Conservation (phyloP, 176 grass and related monocot genomes). For the Avena atlantica region DNA sequence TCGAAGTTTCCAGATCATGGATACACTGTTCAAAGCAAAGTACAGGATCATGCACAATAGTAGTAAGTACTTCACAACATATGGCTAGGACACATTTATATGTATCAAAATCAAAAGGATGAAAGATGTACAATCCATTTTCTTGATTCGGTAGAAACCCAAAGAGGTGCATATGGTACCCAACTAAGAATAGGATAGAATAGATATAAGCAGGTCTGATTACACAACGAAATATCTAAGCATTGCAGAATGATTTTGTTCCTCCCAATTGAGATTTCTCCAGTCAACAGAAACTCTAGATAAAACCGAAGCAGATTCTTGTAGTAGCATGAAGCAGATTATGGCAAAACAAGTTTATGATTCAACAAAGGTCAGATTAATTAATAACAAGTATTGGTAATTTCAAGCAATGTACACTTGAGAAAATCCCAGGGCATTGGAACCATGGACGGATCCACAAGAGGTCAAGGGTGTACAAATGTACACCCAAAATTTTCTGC, state of each 20-base stretch:
- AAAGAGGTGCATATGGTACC: no score
- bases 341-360: background rate
- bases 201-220: no score
- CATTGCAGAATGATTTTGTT: background rate
- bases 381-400: background rate
- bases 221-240: no score
- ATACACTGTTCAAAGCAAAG: conserved; percentile 12
- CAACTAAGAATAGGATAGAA: no score
- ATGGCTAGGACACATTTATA: no score
- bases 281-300: background rate
- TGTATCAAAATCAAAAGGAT: no score
- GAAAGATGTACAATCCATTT: no score
- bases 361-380: background rate
- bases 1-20: background rate
- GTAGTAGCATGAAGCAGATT: background rate
- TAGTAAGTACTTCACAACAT: background rate
- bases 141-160: no score
- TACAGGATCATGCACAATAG: background rate
- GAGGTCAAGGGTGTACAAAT: no score
- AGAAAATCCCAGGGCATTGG: background rate
- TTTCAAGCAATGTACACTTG: background rate
- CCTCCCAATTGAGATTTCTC: background rate
- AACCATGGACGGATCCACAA: background rate
- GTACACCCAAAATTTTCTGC: no score
- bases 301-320: background rate